These are phyloP conservation scores for Arthrobotrys iridis DNA, from an alignment of 2,329 filamentous ascomycete species.

Conservation along the genomic window DNA sequence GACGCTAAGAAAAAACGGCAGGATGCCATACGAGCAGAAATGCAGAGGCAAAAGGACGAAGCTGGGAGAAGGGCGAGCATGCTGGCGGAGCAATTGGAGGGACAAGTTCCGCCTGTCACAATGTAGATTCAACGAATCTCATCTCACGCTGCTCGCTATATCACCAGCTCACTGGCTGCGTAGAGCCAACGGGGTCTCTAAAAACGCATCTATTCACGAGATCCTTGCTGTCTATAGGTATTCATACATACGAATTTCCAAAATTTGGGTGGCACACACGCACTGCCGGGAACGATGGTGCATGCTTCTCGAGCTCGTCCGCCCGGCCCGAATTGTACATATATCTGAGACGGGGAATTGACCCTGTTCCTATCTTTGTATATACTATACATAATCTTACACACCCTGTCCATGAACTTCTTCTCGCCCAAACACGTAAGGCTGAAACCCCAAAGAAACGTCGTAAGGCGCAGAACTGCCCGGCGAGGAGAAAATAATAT, in stretches of 20 bases:
- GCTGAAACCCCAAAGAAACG: constrained; percentile 5
- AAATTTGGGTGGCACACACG: too few species aligned
- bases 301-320: too few species aligned
- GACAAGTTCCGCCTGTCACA: background rate
- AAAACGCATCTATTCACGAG: too few species aligned
- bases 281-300: too few species aligned
- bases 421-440: background rate
- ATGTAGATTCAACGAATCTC: background rate
- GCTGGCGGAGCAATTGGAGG: constrained; percentile 43
- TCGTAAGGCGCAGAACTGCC: background rate
- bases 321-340: background rate
- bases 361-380: constrained; percentile 3
- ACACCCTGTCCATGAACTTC: background rate
- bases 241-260: too few species aligned
- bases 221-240: too few species aligned
- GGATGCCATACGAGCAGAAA: constrained; percentile 25
- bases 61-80: constrained; percentile 34
- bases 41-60: constrained; percentile 17
- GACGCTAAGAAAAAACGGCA: constrained; percentile 35
- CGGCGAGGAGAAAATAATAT: background rate
- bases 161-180: too few species aligned
- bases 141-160: too few species aligned
- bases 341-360: background rate
- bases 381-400: background rate
- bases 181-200: too few species aligned